Evolutionary conservation across 768 basidiomycete species (phyloP).

Genomic region (Termitomyces sp.): DNA sequence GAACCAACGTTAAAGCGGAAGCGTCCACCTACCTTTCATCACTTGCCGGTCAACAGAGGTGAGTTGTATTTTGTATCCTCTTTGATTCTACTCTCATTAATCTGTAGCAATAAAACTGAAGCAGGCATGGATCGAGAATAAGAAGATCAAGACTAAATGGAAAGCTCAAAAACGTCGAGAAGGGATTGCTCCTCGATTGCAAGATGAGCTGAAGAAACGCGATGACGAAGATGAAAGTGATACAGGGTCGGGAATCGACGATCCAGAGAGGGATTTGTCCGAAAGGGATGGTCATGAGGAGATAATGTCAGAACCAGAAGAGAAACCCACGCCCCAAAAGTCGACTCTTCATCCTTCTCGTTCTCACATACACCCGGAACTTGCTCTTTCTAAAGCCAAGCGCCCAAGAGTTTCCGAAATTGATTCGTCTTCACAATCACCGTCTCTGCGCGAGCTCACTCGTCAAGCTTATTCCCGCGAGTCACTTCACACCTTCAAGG

Average conservation of each 20-base stretch:
- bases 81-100: slow-evolving; percentile 1
- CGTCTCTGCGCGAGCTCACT: slow-evolving; percentile 54
- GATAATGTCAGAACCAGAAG: slow-evolving; percentile 11
- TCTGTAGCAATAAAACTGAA: slow-evolving; percentile 73
- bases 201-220: slow-evolving; percentile 2
- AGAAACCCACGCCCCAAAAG: slow-evolving; percentile 9
- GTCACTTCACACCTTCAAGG: slow-evolving; percentile 53
- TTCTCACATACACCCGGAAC: slow-evolving; percentile 20
- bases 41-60: slow-evolving; percentile 64
- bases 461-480: slow-evolving; percentile 56
- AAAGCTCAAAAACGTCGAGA: slow-evolving; percentile 58
- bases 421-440: slow-evolving; percentile 11
- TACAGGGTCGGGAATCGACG: slow-evolving; percentile 13
- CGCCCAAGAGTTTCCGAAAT: slow-evolving; percentile 12
- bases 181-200: slow-evolving; percentile 19
- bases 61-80: slow-evolving; percentile 7
- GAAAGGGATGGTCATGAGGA: slow-evolving; percentile 8
- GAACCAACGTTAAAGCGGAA: slow-evolving; percentile 36
- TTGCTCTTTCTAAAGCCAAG: slow-evolving; percentile 15
- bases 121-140: slow-evolving; percentile 69
- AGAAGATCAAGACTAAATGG: slow-evolving; percentile 78
- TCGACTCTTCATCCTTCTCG: slow-evolving; percentile 20
- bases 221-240: slow-evolving; percentile 10
- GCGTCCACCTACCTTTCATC: slow-evolving; percentile 65
- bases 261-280: slow-evolving; percentile 8